Percentiles rank a stretch among this genome's conserved stretches.
These are phyloP conservation scores for Epichloe coenophiala DNA, from an alignment of 2,329 filamentous ascomycete genomes.

Conservation along the genomic window DNA sequence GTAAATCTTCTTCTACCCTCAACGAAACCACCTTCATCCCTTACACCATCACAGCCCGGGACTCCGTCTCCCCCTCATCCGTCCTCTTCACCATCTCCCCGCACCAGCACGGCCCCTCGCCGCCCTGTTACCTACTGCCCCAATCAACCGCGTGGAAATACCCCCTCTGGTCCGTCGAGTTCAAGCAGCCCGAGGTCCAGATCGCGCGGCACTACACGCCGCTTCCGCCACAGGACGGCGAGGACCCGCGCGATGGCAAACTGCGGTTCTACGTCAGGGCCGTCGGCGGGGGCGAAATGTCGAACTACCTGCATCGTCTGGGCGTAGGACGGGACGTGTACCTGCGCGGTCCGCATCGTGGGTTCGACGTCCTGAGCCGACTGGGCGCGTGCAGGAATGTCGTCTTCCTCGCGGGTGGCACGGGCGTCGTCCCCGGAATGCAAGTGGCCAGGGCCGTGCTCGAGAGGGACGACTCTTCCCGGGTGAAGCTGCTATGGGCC, in stretches of 20 bases:
- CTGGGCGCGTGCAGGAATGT: conserved; percentile 29
- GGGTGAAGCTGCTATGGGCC: conserved; percentile 71
- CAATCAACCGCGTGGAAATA: conserved; percentile 19
- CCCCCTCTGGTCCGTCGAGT: conserved; percentile 76
- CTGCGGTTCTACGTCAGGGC: conserved; percentile 68
- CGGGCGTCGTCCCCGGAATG: conserved; percentile 79
- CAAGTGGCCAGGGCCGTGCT: conserved; percentile 59
- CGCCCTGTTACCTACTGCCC: conserved; percentile 14
- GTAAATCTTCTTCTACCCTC: conserved; percentile 23
- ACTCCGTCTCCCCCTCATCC: conserved; percentile 49
- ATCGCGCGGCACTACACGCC: conserved; percentile 89
- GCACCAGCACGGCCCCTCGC: conserved; percentile 14
- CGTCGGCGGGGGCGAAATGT: conserved; percentile 72
- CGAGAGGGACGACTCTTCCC: conserved; percentile 17
- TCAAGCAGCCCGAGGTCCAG: conserved; percentile 89
- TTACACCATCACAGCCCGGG: conserved; percentile 49
- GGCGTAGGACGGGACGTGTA: conserved; percentile 51
- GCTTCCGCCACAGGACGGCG: conserved; percentile 41
- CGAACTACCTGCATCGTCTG: conserved; percentile 60
- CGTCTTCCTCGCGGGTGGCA: conserved; percentile 82
- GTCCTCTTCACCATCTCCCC: conserved; percentile 54
- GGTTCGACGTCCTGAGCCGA: conserved; percentile 37
- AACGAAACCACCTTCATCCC: conserved; percentile 49
- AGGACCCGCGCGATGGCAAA: conserved; percentile 22
- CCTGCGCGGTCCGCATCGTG: conserved; percentile 64